Conservation (phyloP, 2,329 filamentous ascomycete species). For the Cladosporium phlei region DNA sequence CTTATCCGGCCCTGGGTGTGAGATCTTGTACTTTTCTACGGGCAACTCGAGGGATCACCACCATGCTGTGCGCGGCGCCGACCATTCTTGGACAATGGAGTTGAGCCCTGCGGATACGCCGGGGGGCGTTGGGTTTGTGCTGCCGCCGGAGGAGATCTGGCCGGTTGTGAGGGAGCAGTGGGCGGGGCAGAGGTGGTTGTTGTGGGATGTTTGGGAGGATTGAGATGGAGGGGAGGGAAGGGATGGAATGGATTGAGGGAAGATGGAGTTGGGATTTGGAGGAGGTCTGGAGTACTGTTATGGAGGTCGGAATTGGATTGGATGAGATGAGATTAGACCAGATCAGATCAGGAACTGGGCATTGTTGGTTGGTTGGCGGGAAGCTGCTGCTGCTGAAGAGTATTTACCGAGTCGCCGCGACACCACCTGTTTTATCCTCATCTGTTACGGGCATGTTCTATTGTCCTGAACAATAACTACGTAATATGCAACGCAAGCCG, state of each 20-base stretch:
- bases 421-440: too few species aligned
- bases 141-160: conserved; percentile 46
- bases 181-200: conserved; percentile 22
- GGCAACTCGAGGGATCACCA: conserved; percentile 45
- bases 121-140: conserved; percentile 45
- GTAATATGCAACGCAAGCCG: too few species aligned
- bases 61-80: conserved; percentile 38
- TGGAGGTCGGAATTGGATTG: too few species aligned
- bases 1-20: conserved; percentile 49
- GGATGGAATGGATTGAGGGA: background rate
- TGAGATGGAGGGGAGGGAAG: background rate
- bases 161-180: conserved; percentile 46
- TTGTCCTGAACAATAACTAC: too few species aligned
- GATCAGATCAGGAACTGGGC: too few species aligned
- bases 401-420: too few species aligned
- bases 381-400: too few species aligned
- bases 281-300: too few species aligned
- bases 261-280: too few species aligned
- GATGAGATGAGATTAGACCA: too few species aligned
- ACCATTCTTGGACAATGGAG: conserved; percentile 47
- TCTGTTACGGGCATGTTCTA: too few species aligned
- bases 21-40: conserved; percentile 56
- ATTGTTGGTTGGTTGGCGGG: too few species aligned
- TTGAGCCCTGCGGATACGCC: conserved; percentile 39
- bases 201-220: conserved; percentile 8